Evolutionary conservation across 805 yeast genomes (phyloP).

Genomic region (Lipomyces mesembrius): DNA sequence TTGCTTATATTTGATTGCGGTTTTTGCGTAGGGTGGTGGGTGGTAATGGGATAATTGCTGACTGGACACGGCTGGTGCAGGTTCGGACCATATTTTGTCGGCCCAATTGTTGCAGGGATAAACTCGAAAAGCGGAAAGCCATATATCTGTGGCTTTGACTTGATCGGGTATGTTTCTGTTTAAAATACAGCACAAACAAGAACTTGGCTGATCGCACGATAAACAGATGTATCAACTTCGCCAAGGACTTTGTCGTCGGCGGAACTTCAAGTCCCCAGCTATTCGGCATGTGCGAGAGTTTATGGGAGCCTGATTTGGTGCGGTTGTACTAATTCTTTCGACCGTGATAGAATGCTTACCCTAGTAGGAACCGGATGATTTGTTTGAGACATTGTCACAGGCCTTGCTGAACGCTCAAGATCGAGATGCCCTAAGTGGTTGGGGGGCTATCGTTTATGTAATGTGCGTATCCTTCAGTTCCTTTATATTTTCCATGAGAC

Average conservation of each 20-base stretch:
- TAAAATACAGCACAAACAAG: background rate
- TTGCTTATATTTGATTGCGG: background rate
- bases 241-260: slow-evolving; percentile 90
- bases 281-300: slow-evolving; percentile 97
- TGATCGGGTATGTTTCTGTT: slow-evolving; percentile 62
- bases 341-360: background rate
- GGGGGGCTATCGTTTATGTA: slow-evolving; percentile 96
- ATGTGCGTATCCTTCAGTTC: slow-evolving; percentile 47
- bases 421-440: slow-evolving; percentile 96
- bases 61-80: slow-evolving; percentile 14
- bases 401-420: slow-evolving; percentile 93
- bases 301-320: slow-evolving; percentile 83
- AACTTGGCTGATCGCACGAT: background rate
- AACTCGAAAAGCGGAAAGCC: slow-evolving; percentile 82
- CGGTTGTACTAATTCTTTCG: background rate
- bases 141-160: slow-evolving; percentile 92
- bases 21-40: background rate
- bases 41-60: slow-evolving; percentile 9
- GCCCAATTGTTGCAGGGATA: slow-evolving; percentile 96
- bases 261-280: slow-evolving; percentile 98
- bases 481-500: background rate
- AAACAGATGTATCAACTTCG: slow-evolving; percentile 76
- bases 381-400: slow-evolving; percentile 94
- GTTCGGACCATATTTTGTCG: slow-evolving; percentile 91
- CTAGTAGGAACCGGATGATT: slow-evolving; percentile 76